Base-by-base conservation (phyloP, 2,329 filamentous ascomycete genomes). In the Xylaria sp. region DNA sequence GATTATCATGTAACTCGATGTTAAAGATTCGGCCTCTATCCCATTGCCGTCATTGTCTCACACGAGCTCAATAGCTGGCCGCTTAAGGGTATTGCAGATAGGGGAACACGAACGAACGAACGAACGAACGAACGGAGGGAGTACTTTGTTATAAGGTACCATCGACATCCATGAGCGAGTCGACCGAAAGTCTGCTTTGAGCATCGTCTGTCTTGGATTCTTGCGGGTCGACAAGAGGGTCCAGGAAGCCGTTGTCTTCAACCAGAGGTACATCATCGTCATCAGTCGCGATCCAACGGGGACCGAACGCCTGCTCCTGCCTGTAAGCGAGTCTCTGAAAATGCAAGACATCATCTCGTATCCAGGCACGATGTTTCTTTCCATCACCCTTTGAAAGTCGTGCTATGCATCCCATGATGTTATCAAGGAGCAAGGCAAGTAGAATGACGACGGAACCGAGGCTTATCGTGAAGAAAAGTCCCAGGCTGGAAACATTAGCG, bases 241-340 rank as follows among this genome's bases (percentile, higher is more conserved):
- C 52, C 13, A 63, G 28, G 39, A 56, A 63, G 4, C 61, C 51
- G 41, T 63, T 56, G 13, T 31, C n/a, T 10, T 57, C 52, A 56
- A 64, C 61, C n/a, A 56, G 25, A 37, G 52, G 61, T 39, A 57
- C 51, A 13, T 56, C 23, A 23, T 58, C 44, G 3, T 65, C n/a
- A 37, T 28, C 28, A 5, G 51, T 25, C 2, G 20, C 51, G 39
- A 34, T 34, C 62, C 34, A 58, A 3, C 28, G 28, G n/a, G 62
- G 13, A 15, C 31, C 41, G 9, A 28, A 39, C 7, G 18, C 1
- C 41, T 39, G 41, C 20, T 64, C 6, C 20, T 50, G 13, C 15
- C 13, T 18, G 15, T 64, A 57, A 50, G 62, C 62, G n/a, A 64
- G 52, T 31, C 62, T 56, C 28, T 64, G 62, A 0, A 64, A 50